These are phyloP conservation scores for Candida glucosophila DNA, from an alignment of 1,139 yeast species.

Conservation along the genomic window DNA sequence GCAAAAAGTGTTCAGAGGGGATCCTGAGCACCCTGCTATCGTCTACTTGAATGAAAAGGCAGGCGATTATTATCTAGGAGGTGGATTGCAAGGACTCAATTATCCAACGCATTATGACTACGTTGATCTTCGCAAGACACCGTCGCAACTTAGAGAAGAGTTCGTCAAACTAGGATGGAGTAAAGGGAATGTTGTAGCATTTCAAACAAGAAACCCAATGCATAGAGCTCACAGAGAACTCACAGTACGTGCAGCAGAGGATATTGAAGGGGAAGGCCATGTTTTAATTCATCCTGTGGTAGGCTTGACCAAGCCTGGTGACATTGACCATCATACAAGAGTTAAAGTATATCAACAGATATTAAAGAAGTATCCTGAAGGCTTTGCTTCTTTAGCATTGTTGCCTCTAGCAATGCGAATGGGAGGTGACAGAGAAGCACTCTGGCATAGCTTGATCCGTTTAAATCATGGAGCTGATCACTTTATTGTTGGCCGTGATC, in stretches of 20 bases:
- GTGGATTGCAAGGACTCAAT: constrained; percentile 73
- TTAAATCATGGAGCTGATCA: constrained; percentile 96
- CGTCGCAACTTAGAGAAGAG: constrained; percentile 81
- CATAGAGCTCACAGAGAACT: constrained; percentile 96
- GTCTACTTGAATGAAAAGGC: constrained; percentile 64
- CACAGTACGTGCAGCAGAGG: constrained; percentile 84
- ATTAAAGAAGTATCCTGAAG: constrained; percentile 85
- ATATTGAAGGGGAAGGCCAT: constrained; percentile 42
- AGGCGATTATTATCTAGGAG: constrained; percentile 84
- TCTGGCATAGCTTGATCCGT: constrained; percentile 96
- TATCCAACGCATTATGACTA: constrained; percentile 89
- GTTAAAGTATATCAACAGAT: constrained; percentile 92
- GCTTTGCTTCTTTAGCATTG: constrained; percentile 82
- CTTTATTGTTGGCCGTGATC: constrained; percentile 96
- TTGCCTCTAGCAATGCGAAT: constrained; percentile 96
- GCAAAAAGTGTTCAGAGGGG: constrained; percentile 84
- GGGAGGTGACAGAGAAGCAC: constrained; percentile 98
- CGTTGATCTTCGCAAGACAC: constrained; percentile 79
- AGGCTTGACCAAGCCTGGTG: constrained; percentile 95
- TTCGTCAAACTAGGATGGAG: constrained; percentile 74
- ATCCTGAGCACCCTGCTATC: constrained; percentile 93
- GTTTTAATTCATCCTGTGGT: constrained; percentile 94
- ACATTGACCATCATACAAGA: constrained; percentile 94
- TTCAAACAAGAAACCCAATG: constrained; percentile 98
- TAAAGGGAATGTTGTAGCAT: constrained; percentile 74